phyloP scores from a whole-genome alignment of 2,329 filamentous ascomycete species.

The Cladosporium sp. region DNA sequence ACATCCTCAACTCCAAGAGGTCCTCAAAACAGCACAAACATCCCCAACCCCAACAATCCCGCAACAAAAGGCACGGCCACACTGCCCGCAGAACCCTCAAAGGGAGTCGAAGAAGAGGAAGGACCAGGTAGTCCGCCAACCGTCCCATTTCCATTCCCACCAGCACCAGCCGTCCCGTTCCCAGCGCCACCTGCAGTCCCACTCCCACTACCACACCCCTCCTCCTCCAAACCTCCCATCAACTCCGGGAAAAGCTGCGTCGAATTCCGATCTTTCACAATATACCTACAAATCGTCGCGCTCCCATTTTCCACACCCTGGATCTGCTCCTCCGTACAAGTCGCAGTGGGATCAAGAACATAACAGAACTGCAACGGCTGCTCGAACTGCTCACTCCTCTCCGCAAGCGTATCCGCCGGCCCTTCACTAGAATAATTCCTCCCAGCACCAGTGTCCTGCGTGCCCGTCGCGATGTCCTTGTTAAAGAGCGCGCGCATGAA shows the following conservation, averaged over 20 bases:
- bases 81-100: too few relatives aligned
- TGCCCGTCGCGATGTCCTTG: constrained; percentile 36
- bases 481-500: constrained; percentile 34
- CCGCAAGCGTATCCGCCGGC: constrained; percentile 1
- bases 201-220: constrained; percentile 4
- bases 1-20: too few relatives aligned
- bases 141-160: background rate
- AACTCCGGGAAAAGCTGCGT: constrained; percentile 19
- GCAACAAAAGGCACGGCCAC: too few relatives aligned
- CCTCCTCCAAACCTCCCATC: constrained; percentile 2
- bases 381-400: constrained; percentile 12
- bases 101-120: too few relatives aligned
- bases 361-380: constrained; percentile 20
- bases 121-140: too few relatives aligned
- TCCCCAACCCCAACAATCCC: too few relatives aligned
- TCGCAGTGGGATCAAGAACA: constrained; percentile 14
- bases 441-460: constrained; percentile 14
- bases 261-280: constrained; percentile 20
- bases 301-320: constrained; percentile 15
- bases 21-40: too few relatives aligned
- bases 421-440: constrained; percentile 11
- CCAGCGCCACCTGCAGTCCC: background rate
- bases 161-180: background rate
- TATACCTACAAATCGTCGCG: constrained; percentile 17
- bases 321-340: constrained; percentile 21